phyloP scores from a whole-genome alignment of 352 stramenopile genomes.

The Blastocystis sp. region DNA sequence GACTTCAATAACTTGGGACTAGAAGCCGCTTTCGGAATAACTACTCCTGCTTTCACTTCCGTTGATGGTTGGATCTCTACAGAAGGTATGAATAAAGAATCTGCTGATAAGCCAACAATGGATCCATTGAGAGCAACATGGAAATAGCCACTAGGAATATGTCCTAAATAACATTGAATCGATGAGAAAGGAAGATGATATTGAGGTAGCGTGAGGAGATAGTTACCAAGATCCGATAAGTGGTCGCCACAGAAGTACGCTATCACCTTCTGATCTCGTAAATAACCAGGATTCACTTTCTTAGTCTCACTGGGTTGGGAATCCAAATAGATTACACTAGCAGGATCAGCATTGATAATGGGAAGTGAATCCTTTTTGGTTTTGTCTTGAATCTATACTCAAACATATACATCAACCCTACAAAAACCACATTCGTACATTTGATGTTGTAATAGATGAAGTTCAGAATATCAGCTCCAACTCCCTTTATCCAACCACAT shows the following conservation, averaged over 20 bases:
- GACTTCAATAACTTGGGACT: neutral
- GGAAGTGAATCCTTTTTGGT: neutral
- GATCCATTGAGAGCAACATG: neutral
- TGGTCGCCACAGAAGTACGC: neutral
- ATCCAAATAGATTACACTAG: neutral
- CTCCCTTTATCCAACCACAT: slow-evolving; percentile 91
- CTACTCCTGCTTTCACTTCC: neutral
- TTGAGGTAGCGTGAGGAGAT: neutral
- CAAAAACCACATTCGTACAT: slow-evolving; percentile 78
- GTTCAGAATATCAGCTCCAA: slow-evolving; percentile 86
- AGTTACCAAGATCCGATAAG: neutral
- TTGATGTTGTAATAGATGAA: slow-evolving; percentile 75
- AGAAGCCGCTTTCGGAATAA: neutral
- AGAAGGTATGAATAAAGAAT: neutral
- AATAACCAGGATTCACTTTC: neutral
- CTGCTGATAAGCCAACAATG: neutral
- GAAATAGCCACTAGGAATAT: neutral
- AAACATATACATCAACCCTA: neutral
- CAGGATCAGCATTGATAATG: neutral
- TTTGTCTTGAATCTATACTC: neutral
- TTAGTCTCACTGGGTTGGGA: neutral
- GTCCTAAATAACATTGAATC: neutral
- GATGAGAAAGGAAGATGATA: neutral
- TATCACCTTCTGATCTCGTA: neutral
- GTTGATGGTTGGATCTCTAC: neutral